phyloP scores from a whole-genome alignment of 2,329 filamentous ascomycete genomes.

The Penicillium sp. region DNA sequence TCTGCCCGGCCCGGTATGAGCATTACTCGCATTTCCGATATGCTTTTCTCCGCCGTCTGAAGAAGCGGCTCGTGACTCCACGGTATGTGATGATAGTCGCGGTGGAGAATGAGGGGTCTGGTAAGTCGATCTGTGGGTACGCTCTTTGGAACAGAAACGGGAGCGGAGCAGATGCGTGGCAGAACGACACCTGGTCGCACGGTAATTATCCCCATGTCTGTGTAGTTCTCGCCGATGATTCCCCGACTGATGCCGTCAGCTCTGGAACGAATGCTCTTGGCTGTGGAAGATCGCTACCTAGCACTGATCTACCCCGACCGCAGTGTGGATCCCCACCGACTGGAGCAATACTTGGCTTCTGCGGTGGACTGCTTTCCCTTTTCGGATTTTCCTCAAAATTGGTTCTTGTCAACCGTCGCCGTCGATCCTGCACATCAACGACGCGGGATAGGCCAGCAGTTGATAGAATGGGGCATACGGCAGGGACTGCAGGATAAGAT shows the following conservation, averaged over 20 bases:
- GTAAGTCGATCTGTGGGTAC: conserved; percentile 11
- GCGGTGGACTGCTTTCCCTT: conserved; percentile 7
- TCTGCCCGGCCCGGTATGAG: conserved; percentile 11
- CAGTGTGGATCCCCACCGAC: conserved; percentile 10
- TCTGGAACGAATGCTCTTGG: conserved; percentile 5
- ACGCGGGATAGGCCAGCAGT: conserved; percentile 15
- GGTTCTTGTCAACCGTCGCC: conserved; percentile 16
- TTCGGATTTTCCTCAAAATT: conserved; percentile 4
- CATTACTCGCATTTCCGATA: conserved; percentile 11
- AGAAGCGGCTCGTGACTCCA: conserved; percentile 4
- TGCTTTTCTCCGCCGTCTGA: conserved; percentile 13
- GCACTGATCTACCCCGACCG: conserved; percentile 9
- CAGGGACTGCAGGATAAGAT: conserved; percentile 18
- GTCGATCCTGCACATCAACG: conserved; percentile 16
- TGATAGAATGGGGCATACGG: conserved; percentile 20
- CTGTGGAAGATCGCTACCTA: neutral
- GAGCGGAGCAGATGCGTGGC: neutral
- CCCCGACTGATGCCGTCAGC: neutral
- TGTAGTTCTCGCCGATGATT: neutral
- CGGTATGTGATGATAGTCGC: conserved; percentile 13
- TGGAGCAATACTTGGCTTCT: conserved; percentile 3
- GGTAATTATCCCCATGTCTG: neutral
- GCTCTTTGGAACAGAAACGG: conserved; percentile 8
- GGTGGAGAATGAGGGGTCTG: neutral
- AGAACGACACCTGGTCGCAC: conserved; percentile 3